phyloP scores from a whole-genome alignment of 2,329 filamentous ascomycete genomes.

The Beauveria varroae region DNA sequence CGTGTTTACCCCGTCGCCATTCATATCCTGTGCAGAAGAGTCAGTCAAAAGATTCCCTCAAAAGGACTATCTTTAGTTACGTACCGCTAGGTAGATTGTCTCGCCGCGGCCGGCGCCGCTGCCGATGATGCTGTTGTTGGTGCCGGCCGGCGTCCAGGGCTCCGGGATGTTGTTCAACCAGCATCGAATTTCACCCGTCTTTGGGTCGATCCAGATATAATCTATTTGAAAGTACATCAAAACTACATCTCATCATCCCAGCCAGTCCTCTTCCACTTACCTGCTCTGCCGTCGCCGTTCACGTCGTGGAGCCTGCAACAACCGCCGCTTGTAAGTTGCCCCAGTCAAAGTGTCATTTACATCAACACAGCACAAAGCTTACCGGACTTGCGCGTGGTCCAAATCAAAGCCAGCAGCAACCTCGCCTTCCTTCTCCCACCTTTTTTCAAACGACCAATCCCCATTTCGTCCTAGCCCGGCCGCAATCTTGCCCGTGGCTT shows the following conservation, averaged over 20 bases:
- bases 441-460: constrained; percentile 14
- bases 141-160: constrained; percentile 13
- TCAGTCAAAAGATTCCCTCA: not conserved
- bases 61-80: not conserved
- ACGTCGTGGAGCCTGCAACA: constrained; percentile 13
- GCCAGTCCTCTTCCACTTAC: not conserved
- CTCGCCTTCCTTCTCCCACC: constrained; percentile 2
- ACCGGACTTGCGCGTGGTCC: constrained; percentile 1
- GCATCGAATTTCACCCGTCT: constrained; percentile 13
- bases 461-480: constrained; percentile 8
- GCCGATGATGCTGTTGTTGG: constrained; percentile 13
- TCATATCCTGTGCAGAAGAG: constrained; percentile 13
- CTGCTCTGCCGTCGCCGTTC: constrained; percentile 16
- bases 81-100: constrained; percentile 11
- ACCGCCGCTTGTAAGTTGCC: not conserved
- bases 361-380: not conserved
- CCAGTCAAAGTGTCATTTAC: not conserved
- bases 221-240: constrained; percentile 7
- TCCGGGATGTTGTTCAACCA: constrained; percentile 16
- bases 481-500: constrained; percentile 11
- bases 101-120: constrained; percentile 11
- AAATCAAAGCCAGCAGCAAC: constrained; percentile 7
- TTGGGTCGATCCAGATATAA: constrained; percentile 15
- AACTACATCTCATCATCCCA: not conserved
- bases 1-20: constrained; percentile 15